Evolutionary conservation across 2,329 filamentous ascomycete species (phyloP).

Genomic region (Hansfordia pulvinata): DNA sequence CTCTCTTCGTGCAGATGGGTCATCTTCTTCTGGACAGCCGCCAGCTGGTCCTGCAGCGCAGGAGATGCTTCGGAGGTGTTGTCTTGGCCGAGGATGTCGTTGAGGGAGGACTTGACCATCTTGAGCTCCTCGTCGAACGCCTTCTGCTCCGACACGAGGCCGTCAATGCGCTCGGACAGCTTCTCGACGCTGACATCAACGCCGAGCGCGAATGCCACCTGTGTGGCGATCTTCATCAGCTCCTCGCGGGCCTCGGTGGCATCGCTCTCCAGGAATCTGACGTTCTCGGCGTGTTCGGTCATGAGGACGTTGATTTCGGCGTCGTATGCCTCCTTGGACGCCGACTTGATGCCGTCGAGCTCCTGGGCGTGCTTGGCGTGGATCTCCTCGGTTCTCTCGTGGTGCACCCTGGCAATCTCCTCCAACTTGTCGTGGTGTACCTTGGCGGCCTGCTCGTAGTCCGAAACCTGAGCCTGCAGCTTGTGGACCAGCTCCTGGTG

Average conservation of each 20-base stretch:
- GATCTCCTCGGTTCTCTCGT: constrained; percentile 35
- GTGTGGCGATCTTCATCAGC: constrained; percentile 48
- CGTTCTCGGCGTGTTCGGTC: constrained; percentile 43
- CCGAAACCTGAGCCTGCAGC: constrained; percentile 44
- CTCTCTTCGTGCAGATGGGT: constrained; percentile 51
- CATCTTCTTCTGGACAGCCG: constrained; percentile 53
- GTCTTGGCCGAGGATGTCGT: constrained; percentile 35
- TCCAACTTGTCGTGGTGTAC: constrained; percentile 36
- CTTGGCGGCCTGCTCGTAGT: constrained; percentile 45
- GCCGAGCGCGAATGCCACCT: constrained; percentile 46
- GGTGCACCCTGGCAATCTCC: constrained; percentile 37
- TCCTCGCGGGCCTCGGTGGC: constrained; percentile 53
- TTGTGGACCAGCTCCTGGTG: constrained; percentile 34
- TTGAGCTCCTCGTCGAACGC: constrained; percentile 44
- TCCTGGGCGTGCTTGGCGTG: constrained; percentile 35
- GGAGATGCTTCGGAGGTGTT: constrained; percentile 26
- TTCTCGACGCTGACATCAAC: constrained; percentile 55
- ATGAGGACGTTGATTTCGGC: constrained; percentile 43
- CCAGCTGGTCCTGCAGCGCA: constrained; percentile 39
- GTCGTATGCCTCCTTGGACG: constrained; percentile 41
- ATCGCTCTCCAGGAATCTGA: constrained; percentile 44
- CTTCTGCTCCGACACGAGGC: constrained; percentile 43
- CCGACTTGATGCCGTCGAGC: constrained; percentile 30
- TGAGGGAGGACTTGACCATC: constrained; percentile 38
- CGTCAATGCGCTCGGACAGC: constrained; percentile 46